Percentiles rank a stretch among this genome's conserved stretches.
Conservation (phyloP, 352 stramenopile species). For the Phytopythium ostracodes region DNA sequence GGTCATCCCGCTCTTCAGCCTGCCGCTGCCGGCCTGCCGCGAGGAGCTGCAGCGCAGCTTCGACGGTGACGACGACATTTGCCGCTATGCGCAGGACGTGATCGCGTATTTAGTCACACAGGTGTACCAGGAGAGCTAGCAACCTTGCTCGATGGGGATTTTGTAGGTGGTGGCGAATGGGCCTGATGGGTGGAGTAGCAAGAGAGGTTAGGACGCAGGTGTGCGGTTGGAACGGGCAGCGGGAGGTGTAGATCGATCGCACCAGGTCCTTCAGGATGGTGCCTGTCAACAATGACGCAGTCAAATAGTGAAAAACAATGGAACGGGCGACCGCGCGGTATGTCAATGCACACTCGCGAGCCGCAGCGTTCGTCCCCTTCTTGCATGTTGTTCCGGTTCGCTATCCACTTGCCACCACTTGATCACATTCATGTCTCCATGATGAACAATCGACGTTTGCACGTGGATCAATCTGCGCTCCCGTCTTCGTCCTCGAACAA, state of each 20-base stretch:
- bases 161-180: not conserved
- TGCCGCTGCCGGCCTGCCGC: conserved; percentile 64
- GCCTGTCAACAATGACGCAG: not conserved
- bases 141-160: not conserved
- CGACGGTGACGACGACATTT: conserved; percentile 74
- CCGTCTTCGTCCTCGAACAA: conserved; percentile 29
- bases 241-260: not conserved
- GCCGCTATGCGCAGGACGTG: conserved; percentile 85
- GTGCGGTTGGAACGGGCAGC: not conserved
- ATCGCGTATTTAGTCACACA: conserved; percentile 87
- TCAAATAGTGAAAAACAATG: not conserved
- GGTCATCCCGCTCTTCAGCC: conserved; percentile 76
- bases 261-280: not conserved
- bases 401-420: not conserved
- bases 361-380: not conserved
- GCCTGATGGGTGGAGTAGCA: not conserved
- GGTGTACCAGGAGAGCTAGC: conserved; percentile 70
- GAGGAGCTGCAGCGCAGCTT: conserved; percentile 72
- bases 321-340: not conserved
- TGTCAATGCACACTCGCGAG: not conserved
- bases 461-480: not conserved
- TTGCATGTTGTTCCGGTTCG: not conserved
- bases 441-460: not conserved
- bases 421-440: not conserved
- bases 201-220: not conserved